Percentiles rank a stretch among this genome's conserved stretches.
phyloP scores from a whole-genome alignment of 2,329 filamentous ascomycete genomes.

The Fusarium haematococcum region DNA sequence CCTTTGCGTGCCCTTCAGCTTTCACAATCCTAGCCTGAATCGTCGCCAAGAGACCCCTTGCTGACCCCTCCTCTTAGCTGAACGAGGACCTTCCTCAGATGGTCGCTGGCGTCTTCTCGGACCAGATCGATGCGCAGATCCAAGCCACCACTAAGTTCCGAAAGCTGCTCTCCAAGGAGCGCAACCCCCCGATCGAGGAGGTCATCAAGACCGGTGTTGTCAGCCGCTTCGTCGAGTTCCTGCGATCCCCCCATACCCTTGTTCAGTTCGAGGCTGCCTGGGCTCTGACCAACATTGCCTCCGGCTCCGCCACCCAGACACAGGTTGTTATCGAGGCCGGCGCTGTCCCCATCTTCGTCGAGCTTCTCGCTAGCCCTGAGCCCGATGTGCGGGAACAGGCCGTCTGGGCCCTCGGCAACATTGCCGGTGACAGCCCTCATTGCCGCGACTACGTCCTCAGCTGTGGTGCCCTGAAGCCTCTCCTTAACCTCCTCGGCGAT shows the following conservation, averaged over 20 bases:
- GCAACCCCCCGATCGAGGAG: conserved; percentile 98
- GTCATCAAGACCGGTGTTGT: conserved; percentile 99
- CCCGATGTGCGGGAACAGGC: conserved; percentile 98
- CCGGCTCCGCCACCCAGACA: conserved; percentile 95
- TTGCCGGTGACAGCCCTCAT: conserved; percentile 96
- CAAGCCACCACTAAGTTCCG: conserved; percentile 98
- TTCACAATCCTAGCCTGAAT: conserved; percentile 3
- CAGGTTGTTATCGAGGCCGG: conserved; percentile 99
- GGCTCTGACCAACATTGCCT: conserved; percentile 99
- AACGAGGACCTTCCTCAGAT: conserved; percentile 98
- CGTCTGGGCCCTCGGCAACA: conserved; percentile 98
- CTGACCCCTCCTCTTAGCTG: conserved; percentile 68
- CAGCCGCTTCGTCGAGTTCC: conserved; percentile 96
- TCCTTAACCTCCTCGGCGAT: conserved; percentile 90
- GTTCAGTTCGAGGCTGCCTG: conserved; percentile 99
- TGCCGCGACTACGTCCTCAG: conserved; percentile 97
- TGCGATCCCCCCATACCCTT: conserved; percentile 95
- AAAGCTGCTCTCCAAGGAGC: conserved; percentile 97
- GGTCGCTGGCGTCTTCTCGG: conserved; percentile 97
- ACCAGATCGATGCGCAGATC: conserved; percentile 98
- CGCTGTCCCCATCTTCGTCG: conserved; percentile 97
- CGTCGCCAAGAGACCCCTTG: conserved; percentile 14
- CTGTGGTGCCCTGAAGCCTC: conserved; percentile 89
- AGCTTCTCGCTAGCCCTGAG: conserved; percentile 94
- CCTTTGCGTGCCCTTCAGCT: not conserved